Evolutionary conservation across 768 basidiomycete genomes (phyloP).

Genomic region (Russula sp.): DNA sequence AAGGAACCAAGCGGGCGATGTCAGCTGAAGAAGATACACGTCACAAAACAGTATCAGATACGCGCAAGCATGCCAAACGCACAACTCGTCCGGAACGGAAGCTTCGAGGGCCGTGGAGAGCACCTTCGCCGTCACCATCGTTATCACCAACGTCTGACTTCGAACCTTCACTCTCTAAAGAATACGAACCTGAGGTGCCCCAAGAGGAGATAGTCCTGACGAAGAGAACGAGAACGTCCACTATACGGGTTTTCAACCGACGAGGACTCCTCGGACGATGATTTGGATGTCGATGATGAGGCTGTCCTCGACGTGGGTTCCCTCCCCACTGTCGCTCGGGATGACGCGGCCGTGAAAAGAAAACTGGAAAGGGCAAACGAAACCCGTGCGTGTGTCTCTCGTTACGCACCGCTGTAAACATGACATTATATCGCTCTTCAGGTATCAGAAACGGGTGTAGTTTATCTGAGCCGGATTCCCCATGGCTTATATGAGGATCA

Average conservation of each 20-base stretch:
- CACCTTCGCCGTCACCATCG: slow-evolving; percentile 3
- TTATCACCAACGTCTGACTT: slow-evolving; percentile 3
- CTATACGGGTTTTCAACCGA: slow-evolving; percentile 76
- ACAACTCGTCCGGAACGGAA: slow-evolving; percentile 5
- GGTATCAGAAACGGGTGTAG: slow-evolving; percentile 72
- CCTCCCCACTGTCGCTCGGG: slow-evolving; percentile 85
- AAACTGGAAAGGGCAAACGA: slow-evolving; percentile 52
- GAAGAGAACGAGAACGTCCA: slow-evolving; percentile 50
- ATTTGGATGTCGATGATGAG: slow-evolving; percentile 53
- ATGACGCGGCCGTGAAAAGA: slow-evolving; percentile 72
- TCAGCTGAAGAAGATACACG: not conserved
- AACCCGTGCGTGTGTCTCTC: slow-evolving; percentile 54
- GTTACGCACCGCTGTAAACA: too few species aligned
- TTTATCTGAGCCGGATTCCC: slow-evolving; percentile 88
- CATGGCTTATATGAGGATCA: slow-evolving; percentile 98
- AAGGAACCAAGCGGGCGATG: slow-evolving; percentile 1
- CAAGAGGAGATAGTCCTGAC: slow-evolving; percentile 35
- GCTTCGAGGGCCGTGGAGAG: slow-evolving; percentile 15
- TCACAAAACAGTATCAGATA: not conserved
- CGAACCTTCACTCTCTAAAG: slow-evolving; percentile 6
- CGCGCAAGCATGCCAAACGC: not conserved
- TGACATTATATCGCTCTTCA: slow-evolving; percentile 33
- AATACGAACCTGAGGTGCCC: slow-evolving; percentile 13
- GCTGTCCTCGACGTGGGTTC: slow-evolving; percentile 61
- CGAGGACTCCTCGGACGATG: slow-evolving; percentile 76